Evolutionary conservation across 352 stramenopile species (phyloP), one percentile per base, ranked within the genome.

Genomic region (Phytophthora europaea): DNA sequence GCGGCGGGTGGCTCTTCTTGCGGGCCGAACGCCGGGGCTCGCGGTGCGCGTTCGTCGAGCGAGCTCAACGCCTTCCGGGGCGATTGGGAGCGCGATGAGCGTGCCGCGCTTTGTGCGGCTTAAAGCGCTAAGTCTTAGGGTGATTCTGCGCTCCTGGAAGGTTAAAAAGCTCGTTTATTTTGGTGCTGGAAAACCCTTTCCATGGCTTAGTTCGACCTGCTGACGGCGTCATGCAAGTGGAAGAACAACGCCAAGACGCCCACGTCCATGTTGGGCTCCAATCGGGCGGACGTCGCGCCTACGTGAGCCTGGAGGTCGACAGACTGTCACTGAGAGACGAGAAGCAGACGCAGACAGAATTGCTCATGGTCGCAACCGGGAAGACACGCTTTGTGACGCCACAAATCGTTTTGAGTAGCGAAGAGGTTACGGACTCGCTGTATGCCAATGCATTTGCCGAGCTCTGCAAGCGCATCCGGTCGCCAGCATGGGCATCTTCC

Each of bases 341-440:
- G 23, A 71, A 70, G 48, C 52, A 74, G n/a, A 70, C 71, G 13
- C 65, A 70, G 55, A 74, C 65, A 4, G 61, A 67, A 38, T 9
- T 61, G 52, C 20, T 9, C 26, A n/a, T 69, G 43, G 16, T 60
- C 26, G 16, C 22, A 6, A 28, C 16, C 6, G 47, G 31, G 6
- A 65, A 13, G 22, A 58, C 50, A 22, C 71, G 56, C 18, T 79
- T 82, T 55, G 45, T 74, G 54, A 75, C 75, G 13, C 53, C 60
- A 36, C 67, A 56, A 4, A 63, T 73, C 12, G 45, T 65, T 1
- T 50, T 82, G 33, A 53, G 31, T 13, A 57, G 22, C 6, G 67
- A 79, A 38, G 61, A 78, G 12, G 45, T 47, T 18, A 23, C 65
- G 10, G 45, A 61, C 15, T 51, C 61, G 8, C 54, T 54, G 4